A percentile compares a stretch with the other conserved stretches of the same genome.
phyloP scores from a whole-genome alignment of 1,284 basidiomycete genomes.

The Malassezia yamatoensis region DNA sequence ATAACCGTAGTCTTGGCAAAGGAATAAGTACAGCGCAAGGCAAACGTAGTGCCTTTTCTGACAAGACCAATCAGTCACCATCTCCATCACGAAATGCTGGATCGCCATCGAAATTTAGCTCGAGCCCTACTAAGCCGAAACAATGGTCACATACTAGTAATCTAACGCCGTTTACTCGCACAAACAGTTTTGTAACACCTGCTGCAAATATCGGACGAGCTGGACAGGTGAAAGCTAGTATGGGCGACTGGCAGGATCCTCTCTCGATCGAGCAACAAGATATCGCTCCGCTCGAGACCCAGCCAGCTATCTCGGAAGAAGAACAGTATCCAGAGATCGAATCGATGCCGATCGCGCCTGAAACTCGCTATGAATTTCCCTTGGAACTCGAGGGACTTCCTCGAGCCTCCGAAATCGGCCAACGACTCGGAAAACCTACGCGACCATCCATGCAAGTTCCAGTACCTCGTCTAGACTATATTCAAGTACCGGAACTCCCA shows the following conservation, averaged over 20 bases:
- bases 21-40: neutral
- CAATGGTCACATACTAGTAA: neutral
- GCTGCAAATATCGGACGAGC: slow-evolving; percentile 34
- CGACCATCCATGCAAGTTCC: neutral
- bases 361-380: slow-evolving; percentile 23
- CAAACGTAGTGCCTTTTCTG: slow-evolving; percentile 10
- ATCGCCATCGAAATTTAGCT: slow-evolving; percentile 4
- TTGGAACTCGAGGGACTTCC: slow-evolving; percentile 29
- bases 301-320: slow-evolving; percentile 23
- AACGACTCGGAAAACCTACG: slow-evolving; percentile 5
- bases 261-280: neutral
- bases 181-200: slow-evolving; percentile 32
- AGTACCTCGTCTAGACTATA: neutral
- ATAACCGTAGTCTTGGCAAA: neutral
- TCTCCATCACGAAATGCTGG: neutral
- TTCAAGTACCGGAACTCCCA: neutral
- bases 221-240: slow-evolving; percentile 34
- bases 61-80: slow-evolving; percentile 19
- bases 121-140: slow-evolving; percentile 3
- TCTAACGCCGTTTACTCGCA: slow-evolving; percentile 16
- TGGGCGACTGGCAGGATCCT: slow-evolving; percentile 33
- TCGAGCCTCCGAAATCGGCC: slow-evolving; percentile 22
- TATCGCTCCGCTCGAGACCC: neutral
- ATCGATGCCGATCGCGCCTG: slow-evolving; percentile 23
- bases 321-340: slow-evolving; percentile 40